phyloP scores from a whole-genome alignment of 495 filamentous ascomycete species.

The Sphaerosporella brunnea region DNA sequence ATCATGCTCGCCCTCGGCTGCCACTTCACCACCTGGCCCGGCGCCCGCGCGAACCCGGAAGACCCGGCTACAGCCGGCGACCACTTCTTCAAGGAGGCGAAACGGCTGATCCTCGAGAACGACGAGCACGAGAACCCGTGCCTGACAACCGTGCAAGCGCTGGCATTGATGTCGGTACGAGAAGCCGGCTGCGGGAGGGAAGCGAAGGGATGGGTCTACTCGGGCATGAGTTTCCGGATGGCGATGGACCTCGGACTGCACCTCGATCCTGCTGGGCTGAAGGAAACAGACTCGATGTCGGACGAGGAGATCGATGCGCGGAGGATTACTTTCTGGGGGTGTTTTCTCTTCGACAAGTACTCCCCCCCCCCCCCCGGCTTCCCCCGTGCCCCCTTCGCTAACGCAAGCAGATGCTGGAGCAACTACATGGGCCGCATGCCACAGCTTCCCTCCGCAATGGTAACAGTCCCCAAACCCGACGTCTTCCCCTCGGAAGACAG shows the following conservation, averaged over 20 bases:
- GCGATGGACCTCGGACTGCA: slow-evolving; percentile 86
- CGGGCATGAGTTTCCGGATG: slow-evolving; percentile 98
- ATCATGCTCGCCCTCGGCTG: slow-evolving; percentile 92
- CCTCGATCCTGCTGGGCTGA: slow-evolving; percentile 37
- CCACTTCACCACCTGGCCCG: slow-evolving; percentile 69
- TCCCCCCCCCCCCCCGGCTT: neutral
- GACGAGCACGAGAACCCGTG: slow-evolving; percentile 85
- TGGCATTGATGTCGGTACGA: slow-evolving; percentile 89
- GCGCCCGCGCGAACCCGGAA: slow-evolving; percentile 47
- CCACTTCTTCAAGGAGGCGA: slow-evolving; percentile 93
- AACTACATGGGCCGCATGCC: slow-evolving; percentile 92
- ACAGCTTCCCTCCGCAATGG: slow-evolving; percentile 57
- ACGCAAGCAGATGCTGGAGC: slow-evolving; percentile 61
- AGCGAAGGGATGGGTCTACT: slow-evolving; percentile 94
- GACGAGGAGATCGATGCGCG: slow-evolving; percentile 80
- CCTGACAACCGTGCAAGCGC: slow-evolving; percentile 83
- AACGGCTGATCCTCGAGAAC: slow-evolving; percentile 70
- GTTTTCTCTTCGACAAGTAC: slow-evolving; percentile 87
- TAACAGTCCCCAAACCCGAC: slow-evolving; percentile 74
- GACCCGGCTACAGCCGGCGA: slow-evolving; percentile 81
- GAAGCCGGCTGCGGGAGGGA: slow-evolving; percentile 93
- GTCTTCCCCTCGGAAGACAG: slow-evolving; percentile 81
- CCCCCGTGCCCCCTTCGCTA: neutral
- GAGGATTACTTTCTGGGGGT: slow-evolving; percentile 94
- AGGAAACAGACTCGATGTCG: slow-evolving; percentile 41